Conservation (phyloP, 176 grass and related monocot species). For the Oryza longistaminata region DNA sequence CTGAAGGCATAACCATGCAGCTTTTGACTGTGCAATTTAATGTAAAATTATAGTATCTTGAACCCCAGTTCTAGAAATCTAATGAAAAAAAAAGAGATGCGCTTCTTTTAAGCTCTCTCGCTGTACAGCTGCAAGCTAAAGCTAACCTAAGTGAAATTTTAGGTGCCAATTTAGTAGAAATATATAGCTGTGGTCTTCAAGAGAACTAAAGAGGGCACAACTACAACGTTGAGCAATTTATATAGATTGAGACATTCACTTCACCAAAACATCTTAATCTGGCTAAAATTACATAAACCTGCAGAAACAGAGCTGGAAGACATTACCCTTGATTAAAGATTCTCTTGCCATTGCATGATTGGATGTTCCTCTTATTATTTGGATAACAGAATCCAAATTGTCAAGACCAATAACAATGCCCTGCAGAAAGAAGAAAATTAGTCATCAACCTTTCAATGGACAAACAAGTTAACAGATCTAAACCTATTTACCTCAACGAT, state of each 20-base stretch:
- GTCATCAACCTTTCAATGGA: neutral
- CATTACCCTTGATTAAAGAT: constrained; percentile 74
- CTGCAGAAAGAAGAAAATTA: constrained; percentile 57
- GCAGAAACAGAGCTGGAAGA: constrained; percentile 1
- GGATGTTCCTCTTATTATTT: constrained; percentile 73
- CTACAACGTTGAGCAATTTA: neutral
- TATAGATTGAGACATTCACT: neutral
- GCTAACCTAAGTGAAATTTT: neutral
- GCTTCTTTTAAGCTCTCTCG: constrained; percentile 3
- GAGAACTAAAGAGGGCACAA: constrained; percentile 7
- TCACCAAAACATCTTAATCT: constrained; percentile 15
- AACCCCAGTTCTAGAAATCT: neutral
- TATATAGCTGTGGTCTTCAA: constrained; percentile 16
- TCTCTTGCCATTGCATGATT: constrained; percentile 59
- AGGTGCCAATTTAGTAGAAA: neutral
- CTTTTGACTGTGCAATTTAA: neutral
- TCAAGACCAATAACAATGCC: constrained; percentile 93
- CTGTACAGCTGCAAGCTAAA: neutral
- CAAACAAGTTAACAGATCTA: constrained; percentile 37
- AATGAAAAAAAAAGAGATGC: neutral
- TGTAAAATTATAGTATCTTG: neutral
- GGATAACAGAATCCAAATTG: constrained; percentile 93
- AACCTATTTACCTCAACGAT: constrained; percentile 85
- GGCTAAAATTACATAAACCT: constrained; percentile 12
- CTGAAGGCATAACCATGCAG: neutral